Evolutionary conservation across 768 basidiomycete species (phyloP), one percentile per base, ranked within the genome.

Genomic region (Wakefieldia striispora): DNA sequence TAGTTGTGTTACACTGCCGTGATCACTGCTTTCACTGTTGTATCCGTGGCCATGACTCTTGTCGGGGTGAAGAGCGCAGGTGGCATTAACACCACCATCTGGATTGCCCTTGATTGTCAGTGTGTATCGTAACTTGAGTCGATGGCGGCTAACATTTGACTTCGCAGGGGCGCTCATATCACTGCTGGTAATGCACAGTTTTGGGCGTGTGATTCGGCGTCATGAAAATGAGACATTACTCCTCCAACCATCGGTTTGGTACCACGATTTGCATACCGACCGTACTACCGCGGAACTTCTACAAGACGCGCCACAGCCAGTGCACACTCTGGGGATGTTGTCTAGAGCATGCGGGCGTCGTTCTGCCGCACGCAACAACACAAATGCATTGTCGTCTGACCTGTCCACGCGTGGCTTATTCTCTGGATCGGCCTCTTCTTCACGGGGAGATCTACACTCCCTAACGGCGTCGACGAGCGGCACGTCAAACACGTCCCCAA

Each of bases 201-300:
- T 82, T 54, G 71, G 76, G 37, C 74, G 80, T 19, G 83, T 83
- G 8, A 73, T 83, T 17, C 73, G 71, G 26, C 73, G 83, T n/a
- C 80, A 84, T 54, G 83, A 86, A 60, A 67, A 73, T 38, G 83
- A 84, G 37, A 72, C 75, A 1, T 62, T 82, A 27, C 60, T 83
- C 11, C 78, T 78, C 44, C 72, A 78, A 48, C 73, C 80, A 2
- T 63, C 68, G 4, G 67, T 69, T 3, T 78, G 75, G 67, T 68
- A 72, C 41, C 66, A 62, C 13, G 63, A 70, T 34, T 51, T 62
- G 27, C 66, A 64, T 45, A 68, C 70, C 12, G 61, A 70, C 33
- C 34, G 55, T 17, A 42, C 29, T 20, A 48, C 49, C 4, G 45
- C 45, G 10, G 45, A 47, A 13, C 29, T 57, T 23, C 26, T 55